Evolutionary conservation across 345 rosid species (phyloP), one percentile per base, ranked within the genome.

Genomic region (Populus alba): DNA sequence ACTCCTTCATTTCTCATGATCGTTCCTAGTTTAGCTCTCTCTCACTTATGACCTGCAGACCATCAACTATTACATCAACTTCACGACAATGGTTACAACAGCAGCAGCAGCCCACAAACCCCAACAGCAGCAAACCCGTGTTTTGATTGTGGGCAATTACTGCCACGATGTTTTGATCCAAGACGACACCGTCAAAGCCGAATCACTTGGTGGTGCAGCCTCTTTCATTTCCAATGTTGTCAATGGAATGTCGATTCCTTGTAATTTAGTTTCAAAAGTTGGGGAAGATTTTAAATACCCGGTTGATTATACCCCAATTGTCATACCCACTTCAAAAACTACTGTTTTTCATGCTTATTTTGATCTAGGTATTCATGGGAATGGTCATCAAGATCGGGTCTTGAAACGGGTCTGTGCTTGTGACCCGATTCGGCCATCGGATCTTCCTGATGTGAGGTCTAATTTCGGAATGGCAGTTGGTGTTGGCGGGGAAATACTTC

Each of bases 121-220:
- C 68, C 75, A 31, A 8, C 35, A 53, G 33, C 77, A 27, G 23
- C 77, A 68, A 39, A 41, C 68, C 63, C 84, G 91, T 6, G 93
- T 91, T 51, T 88, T 97, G 75, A 86, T 97, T 73, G 98, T 87
- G 27, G 99, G 99, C 2, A 96, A 94, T 49, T 91, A 90, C 76
- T 94, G 97, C 89, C 99, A 96, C 86, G 99, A 94, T 78, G 90
- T 94, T 68, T 83, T 97, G 29, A 87, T 91, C 80, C 92, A 86
- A 72, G 80, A 88, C 81, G 84, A 82, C 81, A 11, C 81, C 76
- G 81, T 90, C 55, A 72, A 89, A 12, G 97, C 91, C 33, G 93
- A 94, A 79, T 89, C 98, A 27, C 95, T 96, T 66, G 99, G 99
- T 78, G 98, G 99, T 81, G 98, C 94, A 71, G 90, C 91, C 85